Evolutionary conservation across 352 stramenopile species (phyloP).

Genomic region (Pythium oligandrum): DNA sequence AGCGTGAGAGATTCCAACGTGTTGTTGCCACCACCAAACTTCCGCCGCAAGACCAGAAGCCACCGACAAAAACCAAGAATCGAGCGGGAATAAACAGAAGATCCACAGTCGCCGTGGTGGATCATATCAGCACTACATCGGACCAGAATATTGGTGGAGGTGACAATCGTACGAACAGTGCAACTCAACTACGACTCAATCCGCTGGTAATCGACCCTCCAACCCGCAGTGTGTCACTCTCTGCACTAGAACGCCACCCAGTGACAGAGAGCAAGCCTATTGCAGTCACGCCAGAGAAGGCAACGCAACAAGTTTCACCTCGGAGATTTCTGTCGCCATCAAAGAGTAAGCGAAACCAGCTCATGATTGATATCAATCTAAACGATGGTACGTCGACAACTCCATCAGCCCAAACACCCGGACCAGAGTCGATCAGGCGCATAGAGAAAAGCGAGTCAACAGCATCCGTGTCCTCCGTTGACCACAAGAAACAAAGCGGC

Average conservation of each 20-base stretch:
- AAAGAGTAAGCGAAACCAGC: no score
- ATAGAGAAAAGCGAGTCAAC: not conserved
- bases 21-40: slow-evolving; percentile 3
- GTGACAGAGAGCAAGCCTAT: not conserved
- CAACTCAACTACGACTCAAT: slow-evolving; percentile 10
- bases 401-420: not conserved
- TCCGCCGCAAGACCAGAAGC: slow-evolving; percentile 8
- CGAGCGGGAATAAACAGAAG: no score
- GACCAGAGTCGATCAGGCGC: slow-evolving; percentile 1
- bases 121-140: no score
- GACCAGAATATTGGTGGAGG: not conserved
- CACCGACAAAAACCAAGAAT: slow-evolving; percentile 8
- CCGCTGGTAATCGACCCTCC: slow-evolving; percentile 6
- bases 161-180: not conserved
- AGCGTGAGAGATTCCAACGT: slow-evolving; percentile 18
- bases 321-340: no score
- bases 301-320: not conserved
- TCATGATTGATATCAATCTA: slow-evolving; percentile 13
- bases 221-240: slow-evolving; percentile 10
- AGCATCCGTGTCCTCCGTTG: not conserved
- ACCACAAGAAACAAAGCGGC: slow-evolving; percentile 16
- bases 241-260: not conserved
- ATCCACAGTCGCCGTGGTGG: no score
- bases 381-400: slow-evolving; percentile 1
- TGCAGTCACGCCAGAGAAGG: slow-evolving; percentile 8